Conservation (phyloP, 345 rosid species). For the Eucalyptus sp. region DNA sequence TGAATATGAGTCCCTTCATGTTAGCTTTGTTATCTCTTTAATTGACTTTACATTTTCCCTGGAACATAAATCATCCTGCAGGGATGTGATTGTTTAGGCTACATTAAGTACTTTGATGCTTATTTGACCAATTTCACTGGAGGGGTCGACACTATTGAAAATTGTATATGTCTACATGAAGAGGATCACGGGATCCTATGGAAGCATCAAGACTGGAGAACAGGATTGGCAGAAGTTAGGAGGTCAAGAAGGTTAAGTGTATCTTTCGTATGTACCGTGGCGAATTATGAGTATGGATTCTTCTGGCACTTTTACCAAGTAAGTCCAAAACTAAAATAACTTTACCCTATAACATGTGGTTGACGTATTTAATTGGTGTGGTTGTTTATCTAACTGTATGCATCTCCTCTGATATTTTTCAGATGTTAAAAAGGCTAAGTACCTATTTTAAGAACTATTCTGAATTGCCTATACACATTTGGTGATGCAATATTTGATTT, state of each 20-base stretch:
- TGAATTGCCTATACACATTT: background rate
- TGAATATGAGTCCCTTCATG: background rate
- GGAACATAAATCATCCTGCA: conserved; percentile 1
- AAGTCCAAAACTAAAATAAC: conserved; percentile 5
- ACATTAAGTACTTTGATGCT: conserved; percentile 83
- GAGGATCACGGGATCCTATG: conserved; percentile 89
- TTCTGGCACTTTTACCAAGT: conserved; percentile 96
- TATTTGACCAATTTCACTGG: conserved; percentile 86
- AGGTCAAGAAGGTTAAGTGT: conserved; percentile 80
- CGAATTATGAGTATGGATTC: conserved; percentile 89
- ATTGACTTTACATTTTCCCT: background rate
- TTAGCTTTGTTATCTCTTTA: background rate
- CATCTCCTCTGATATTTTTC: background rate
- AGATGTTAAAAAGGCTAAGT: background rate
- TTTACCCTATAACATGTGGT: background rate
- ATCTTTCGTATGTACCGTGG: conserved; percentile 77
- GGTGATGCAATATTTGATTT: background rate
- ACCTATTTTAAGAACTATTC: background rate
- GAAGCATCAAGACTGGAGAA: conserved; percentile 99
- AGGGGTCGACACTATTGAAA: conserved; percentile 85
- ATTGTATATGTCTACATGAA: conserved; percentile 87
- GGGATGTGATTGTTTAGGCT: conserved; percentile 92
- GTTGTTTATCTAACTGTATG: background rate
- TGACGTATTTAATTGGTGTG: background rate
- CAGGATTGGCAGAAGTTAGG: conserved; percentile 89